These are phyloP conservation scores for Scheffersomyces stipitis DNA, from an alignment of 805 yeast species.

Conservation along the genomic window DNA sequence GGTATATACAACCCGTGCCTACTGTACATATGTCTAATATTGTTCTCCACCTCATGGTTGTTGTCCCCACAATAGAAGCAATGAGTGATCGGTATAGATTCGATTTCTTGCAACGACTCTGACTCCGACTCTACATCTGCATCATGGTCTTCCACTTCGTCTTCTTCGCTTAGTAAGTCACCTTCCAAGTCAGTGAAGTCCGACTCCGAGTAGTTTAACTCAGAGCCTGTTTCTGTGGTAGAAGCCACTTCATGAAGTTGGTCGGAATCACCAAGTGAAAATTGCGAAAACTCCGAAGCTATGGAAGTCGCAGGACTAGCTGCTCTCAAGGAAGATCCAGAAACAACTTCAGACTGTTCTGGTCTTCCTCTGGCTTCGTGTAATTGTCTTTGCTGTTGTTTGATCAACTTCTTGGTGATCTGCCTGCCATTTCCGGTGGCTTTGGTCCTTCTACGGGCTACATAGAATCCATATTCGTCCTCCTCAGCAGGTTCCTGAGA, in stretches of 20 bases:
- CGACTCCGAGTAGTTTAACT: conserved; percentile 37
- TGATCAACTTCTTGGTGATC: conserved; percentile 40
- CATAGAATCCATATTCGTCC: conserved; percentile 56
- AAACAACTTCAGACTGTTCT: conserved; percentile 5
- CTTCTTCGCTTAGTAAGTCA: conserved; percentile 26
- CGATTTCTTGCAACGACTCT: conserved; percentile 18
- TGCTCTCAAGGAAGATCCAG: conserved; percentile 24
- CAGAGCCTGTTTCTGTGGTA: conserved; percentile 50
- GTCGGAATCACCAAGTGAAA: conserved; percentile 50
- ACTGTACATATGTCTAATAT: conserved; percentile 45
- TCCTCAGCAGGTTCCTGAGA: conserved; percentile 14
- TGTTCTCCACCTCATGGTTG: conserved; percentile 54
- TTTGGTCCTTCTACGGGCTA: conserved; percentile 27
- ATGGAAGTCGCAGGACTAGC: conserved; percentile 56
- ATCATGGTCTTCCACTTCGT: conserved; percentile 15
- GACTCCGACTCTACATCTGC: conserved; percentile 17
- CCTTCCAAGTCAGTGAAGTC: conserved; percentile 16
- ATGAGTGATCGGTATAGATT: conserved; percentile 47
- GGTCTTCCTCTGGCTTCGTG: conserved; percentile 37
- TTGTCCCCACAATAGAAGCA: conserved; percentile 61
- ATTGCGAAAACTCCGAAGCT: conserved; percentile 52
- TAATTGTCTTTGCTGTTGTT: conserved; percentile 24
- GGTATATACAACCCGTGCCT: conserved; percentile 49
- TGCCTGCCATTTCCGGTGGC: conserved; percentile 21
- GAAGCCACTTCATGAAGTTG: conserved; percentile 25